Evolutionary conservation across 192 early-diverging fungal species (phyloP).

Genomic region (Gigaspora rosea): DNA sequence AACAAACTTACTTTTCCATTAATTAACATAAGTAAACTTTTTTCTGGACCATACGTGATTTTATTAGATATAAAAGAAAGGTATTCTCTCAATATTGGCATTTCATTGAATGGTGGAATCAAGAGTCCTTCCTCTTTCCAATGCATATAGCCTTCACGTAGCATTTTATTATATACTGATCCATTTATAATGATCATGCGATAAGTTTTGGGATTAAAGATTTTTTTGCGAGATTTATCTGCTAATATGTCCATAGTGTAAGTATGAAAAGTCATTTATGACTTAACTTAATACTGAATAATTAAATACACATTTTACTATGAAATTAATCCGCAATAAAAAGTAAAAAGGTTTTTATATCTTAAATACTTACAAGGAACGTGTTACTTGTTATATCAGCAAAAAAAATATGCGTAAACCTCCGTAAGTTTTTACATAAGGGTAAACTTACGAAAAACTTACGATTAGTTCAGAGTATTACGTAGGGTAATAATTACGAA

Average conservation of each 20-base stretch:
- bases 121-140: conserved; percentile 23
- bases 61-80: conserved; percentile 1
- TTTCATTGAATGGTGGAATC: background rate
- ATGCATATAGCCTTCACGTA: conserved; percentile 24
- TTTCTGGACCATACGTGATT: background rate
- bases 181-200: conserved; percentile 18
- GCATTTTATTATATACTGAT: conserved; percentile 3
- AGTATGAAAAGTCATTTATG: too few species aligned
- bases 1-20: conserved; percentile 12
- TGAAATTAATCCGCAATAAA: too few species aligned
- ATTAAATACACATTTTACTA: too few species aligned
- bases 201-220: too few species aligned
- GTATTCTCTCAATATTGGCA: background rate
- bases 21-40: conserved; percentile 18
- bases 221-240: too few species aligned
- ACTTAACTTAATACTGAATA: too few species aligned
- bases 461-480: too few species aligned
- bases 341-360: background rate
- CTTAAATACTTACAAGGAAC: background rate
- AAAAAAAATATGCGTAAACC: too few species aligned
- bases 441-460: too few species aligned
- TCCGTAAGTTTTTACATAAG: too few species aligned
- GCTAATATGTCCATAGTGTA: too few species aligned
- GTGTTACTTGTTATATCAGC: conserved; percentile 10
- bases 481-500: too few species aligned